Conservation (phyloP, 108 stramenopile genomes). For the Pseudonitzschia delicatissima region DNA sequence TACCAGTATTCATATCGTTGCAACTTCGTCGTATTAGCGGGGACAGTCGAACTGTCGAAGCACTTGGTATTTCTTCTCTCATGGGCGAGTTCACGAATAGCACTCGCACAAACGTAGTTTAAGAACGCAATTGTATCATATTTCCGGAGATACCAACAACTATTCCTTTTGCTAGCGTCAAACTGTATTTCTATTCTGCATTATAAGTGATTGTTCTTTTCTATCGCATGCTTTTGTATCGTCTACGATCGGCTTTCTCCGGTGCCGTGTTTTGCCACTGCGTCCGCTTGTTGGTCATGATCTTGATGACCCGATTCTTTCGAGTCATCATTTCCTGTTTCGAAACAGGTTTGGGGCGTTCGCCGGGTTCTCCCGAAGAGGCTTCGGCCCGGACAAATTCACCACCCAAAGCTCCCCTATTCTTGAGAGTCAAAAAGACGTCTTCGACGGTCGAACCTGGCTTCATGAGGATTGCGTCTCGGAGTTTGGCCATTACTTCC, state of each 20-base stretch:
- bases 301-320: constrained; percentile 69
- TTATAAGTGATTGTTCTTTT: not conserved
- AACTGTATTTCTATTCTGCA: not conserved
- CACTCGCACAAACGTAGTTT: too few relatives aligned
- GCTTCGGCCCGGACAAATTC: constrained; percentile 87
- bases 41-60: too few relatives aligned
- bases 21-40: too few relatives aligned
- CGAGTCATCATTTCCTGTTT: constrained; percentile 52
- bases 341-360: constrained; percentile 60
- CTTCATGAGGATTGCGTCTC: constrained; percentile 79
- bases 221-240: not conserved
- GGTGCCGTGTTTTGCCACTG: constrained; percentile 50
- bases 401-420: constrained; percentile 65
- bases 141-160: too few relatives aligned
- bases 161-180: not conserved
- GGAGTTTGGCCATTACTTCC: constrained; percentile 20
- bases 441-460: constrained; percentile 86
- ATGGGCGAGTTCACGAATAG: too few relatives aligned
- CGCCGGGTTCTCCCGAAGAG: constrained; percentile 46
- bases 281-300: constrained; percentile 76
- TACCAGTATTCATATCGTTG: too few relatives aligned
- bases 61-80: too few relatives aligned
- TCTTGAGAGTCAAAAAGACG: constrained; percentile 67
- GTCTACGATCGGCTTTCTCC: not conserved
- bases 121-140: too few relatives aligned